Conservation (phyloP, 176 grass and related monocot genomes). For the Otatea glauca region DNA sequence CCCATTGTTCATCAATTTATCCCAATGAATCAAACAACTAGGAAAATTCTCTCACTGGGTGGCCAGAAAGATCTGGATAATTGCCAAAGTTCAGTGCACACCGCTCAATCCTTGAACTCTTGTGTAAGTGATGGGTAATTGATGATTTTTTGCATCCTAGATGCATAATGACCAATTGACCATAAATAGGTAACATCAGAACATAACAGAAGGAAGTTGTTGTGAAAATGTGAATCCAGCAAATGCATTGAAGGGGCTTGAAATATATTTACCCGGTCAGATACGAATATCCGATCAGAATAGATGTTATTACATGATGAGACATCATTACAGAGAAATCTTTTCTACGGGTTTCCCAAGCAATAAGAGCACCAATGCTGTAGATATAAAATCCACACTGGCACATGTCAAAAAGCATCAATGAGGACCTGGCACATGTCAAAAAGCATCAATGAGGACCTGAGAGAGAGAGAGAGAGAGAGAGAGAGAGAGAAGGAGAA, state of each 20-base stretch:
- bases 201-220: conserved; percentile 19
- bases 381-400: conserved; percentile 98
- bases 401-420: conserved; percentile 98
- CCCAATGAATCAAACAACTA: conserved; percentile 33
- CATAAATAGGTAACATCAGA: conserved; percentile 28
- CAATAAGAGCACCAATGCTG: conserved; percentile 91
- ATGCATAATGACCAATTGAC: conserved; percentile 18
- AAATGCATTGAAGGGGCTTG: conserved; percentile 30
- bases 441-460: too few species aligned
- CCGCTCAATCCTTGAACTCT: neutral
- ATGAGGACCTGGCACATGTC: too few species aligned
- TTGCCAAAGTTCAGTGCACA: neutral
- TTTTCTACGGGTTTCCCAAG: conserved; percentile 99
- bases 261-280: conserved; percentile 71
- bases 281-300: conserved; percentile 88
- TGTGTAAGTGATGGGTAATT: conserved; percentile 15
- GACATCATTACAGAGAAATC: conserved; percentile 99
- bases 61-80: conserved; percentile 28
- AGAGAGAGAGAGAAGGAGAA: neutral
- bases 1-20: neutral
- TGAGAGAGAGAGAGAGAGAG: conserved; percentile 27
- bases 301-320: conserved; percentile 95
- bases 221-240: conserved; percentile 28
- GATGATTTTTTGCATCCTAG: conserved; percentile 10
- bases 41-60: conserved; percentile 7